phyloP scores from a whole-genome alignment of 306 rosid genomes.

The Canavalia ensiformis region DNA sequence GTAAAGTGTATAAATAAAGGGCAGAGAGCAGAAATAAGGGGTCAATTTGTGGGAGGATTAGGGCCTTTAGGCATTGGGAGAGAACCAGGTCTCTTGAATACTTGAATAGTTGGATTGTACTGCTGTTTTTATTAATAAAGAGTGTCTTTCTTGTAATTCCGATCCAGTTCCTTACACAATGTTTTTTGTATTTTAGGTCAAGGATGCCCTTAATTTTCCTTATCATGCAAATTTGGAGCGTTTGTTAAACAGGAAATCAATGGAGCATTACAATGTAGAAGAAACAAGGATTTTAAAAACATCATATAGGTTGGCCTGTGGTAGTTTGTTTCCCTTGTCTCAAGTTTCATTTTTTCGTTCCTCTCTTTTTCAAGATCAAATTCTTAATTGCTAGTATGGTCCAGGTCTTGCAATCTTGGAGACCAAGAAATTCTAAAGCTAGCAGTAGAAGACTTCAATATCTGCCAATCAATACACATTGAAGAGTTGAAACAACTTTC shows the following conservation, averaged over 20 bases:
- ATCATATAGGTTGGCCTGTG: constrained; percentile 63
- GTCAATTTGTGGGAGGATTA: too few species aligned
- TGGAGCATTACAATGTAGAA: constrained; percentile 64
- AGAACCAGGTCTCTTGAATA: too few species aligned
- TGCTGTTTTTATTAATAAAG: too few species aligned
- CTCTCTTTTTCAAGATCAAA: background rate
- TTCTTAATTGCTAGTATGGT: constrained; percentile 15
- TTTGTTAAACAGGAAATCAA: constrained; percentile 64
- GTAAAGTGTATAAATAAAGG: too few species aligned
- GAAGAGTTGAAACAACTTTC: constrained; percentile 70
- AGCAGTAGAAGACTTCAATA: constrained; percentile 86
- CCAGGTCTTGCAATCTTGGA: constrained; percentile 72
- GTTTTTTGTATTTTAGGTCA: constrained; percentile 56
- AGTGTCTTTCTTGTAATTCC: too few species aligned
- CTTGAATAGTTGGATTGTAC: too few species aligned
- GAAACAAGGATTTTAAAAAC: constrained; percentile 72
- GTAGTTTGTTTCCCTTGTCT: constrained; percentile 24
- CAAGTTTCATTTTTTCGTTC: background rate
- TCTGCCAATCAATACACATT: constrained; percentile 67
- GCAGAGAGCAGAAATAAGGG: too few species aligned
- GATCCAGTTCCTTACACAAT: too few species aligned
- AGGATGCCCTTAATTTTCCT: constrained; percentile 69
- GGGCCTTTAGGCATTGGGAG: too few species aligned
- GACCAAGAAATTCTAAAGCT: constrained; percentile 70
- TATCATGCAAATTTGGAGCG: constrained; percentile 70